Base-by-base conservation (phyloP, 1,139 yeast species). In the Protomyces lactucae-debilis region DNA sequence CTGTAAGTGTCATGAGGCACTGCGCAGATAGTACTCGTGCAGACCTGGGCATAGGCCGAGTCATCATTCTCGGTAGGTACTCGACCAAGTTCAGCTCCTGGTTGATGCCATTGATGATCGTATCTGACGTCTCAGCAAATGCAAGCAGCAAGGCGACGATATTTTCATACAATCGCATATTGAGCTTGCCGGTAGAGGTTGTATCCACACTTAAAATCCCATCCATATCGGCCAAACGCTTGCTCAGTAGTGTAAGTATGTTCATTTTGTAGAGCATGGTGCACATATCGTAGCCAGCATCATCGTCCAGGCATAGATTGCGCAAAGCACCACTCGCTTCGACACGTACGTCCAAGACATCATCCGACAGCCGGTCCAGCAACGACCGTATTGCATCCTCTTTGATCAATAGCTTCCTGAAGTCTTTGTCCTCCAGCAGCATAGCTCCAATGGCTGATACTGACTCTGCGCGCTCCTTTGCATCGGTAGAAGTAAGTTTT, bases 271-370 rank as follows among this genome's bases (percentile, higher is more conserved):
- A 87, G 65, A 88, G 75, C 73, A 83, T 84, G 37, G 83, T 82
- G 46, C 91, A 84, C 36, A 89, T 82, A 68, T 89, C 96, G 70
- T 89, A 85, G n/a, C 97, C 98, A 76, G 90, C 96, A 16, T 21
- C 23, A 10, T 52, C 73, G 37, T 90, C 96, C 60, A 89, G 79
- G 3, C 87, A 86, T 64, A 92, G 72, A 72, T 88, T 90, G 73
- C 97, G 82, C 69, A 93, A 76, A 60, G 92, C 78, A 0, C 96
- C 97, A 72, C 83, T 87, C 0, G 92, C 81, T 70, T 88, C 96
- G 25, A 88, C 87, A 16, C 87, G 85, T 60, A 89, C 83, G 70
- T 90, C 96, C 64, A 84, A 85, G 70, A 85, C 84, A 28, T 81
- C 73, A 72, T 90, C 96, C 60, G 82, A 82, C 52, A 91, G 75